A percentile compares a stretch with the other conserved stretches of the same genome.
phyloP scores from a whole-genome alignment of 2,329 filamentous ascomycete genomes.

The Metarhizium guizhouense region DNA sequence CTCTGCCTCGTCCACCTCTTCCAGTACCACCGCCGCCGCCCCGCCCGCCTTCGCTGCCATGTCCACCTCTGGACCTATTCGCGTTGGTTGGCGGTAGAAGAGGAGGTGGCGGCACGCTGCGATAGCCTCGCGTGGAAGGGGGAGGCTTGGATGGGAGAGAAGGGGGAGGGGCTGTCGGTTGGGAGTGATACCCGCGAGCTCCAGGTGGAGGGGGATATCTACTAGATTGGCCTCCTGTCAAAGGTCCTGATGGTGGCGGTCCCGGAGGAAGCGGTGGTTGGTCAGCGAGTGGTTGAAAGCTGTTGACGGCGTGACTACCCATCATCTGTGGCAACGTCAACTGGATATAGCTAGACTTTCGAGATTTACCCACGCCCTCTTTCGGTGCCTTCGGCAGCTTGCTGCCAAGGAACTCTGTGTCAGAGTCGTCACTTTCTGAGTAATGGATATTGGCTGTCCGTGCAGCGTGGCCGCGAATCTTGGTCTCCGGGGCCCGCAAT shows the following conservation, averaged over 20 bases:
- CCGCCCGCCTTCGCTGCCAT: conserved; percentile 14
- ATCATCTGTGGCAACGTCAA: conserved; percentile 24
- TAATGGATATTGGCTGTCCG: conserved; percentile 32
- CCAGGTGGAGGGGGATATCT: conserved; percentile 16
- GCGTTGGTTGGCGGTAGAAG: conserved; percentile 7
- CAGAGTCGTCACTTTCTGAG: conserved; percentile 39
- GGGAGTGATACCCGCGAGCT: conserved; percentile 10
- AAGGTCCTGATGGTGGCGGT: conserved; percentile 22
- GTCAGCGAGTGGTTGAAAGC: conserved; percentile 10
- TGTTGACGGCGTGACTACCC: conserved; percentile 9
- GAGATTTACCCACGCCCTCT: conserved; percentile 24
- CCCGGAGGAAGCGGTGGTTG: conserved; percentile 31
- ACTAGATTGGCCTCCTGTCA: conserved; percentile 4
- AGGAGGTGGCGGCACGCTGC: conserved; percentile 19
- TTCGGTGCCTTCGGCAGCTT: conserved; percentile 21
- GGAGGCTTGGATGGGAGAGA: conserved; percentile 23
- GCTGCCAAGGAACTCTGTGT: conserved; percentile 32
- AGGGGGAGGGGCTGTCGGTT: conserved; percentile 10
- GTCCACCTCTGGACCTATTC: conserved; percentile 14
- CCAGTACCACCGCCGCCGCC: conserved; percentile 11
- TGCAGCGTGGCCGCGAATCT: conserved; percentile 24
- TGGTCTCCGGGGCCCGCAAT: conserved; percentile 19
- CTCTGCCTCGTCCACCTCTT: conserved; percentile 5
- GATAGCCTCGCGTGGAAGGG: conserved; percentile 15
- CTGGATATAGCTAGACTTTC: conserved; percentile 31